Base-by-base conservation (phyloP, 805 yeast genomes). In the Myxozyma sirexii region DNA sequence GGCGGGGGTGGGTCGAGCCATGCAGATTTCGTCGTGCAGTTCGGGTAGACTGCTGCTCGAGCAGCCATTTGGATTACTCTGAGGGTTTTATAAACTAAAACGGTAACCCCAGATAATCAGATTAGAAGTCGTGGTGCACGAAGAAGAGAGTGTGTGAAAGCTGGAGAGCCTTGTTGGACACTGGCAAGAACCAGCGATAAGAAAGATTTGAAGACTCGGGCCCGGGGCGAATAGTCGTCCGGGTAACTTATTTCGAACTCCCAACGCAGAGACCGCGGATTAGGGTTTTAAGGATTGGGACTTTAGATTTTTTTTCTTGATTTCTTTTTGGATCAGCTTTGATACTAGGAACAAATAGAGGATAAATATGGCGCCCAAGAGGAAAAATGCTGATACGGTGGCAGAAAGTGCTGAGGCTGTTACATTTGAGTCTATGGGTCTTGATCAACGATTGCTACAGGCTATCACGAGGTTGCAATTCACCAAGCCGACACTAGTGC, bases 401-500 rank as follows among this genome's bases (percentile, higher is more conserved):
- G 26, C 13, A 8, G 41, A 23, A 19, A 8, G 33, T 2, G 57
- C 44, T 13, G 51, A 43, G 2, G 27, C 48, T 12, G 76, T 81
- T 13, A 78, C 84, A 5, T 93, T 96, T 80, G 89, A 87, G 55
- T 79, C 87, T 1, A 84, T 93, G 71, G 84, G 84, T 56, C 78
- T 93, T 57, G 99, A 94, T 72, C 81, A 96, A 29, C 79, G 98
- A 63, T 78, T 94, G 46, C 71, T 84, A 41, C 97, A 93, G 72
- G 97, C 97, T 6, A 80, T 93, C 55, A 86, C 86, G 65, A 54
- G 66, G 7, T 84, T 84, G 68, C 96, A 96, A 3, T 91, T 85
- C 77, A 82, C 80, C 55, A 84, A 87, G 70, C 98, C 99, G 8
- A 94, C 98, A 0, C 80, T 90, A 58, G 87, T 94, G 56, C 99